A percentile compares a stretch with the other conserved stretches of the same genome.
These are phyloP conservation scores for Flueggea neowawraea DNA, from an alignment of 441 rosid species.

Conservation along the genomic window DNA sequence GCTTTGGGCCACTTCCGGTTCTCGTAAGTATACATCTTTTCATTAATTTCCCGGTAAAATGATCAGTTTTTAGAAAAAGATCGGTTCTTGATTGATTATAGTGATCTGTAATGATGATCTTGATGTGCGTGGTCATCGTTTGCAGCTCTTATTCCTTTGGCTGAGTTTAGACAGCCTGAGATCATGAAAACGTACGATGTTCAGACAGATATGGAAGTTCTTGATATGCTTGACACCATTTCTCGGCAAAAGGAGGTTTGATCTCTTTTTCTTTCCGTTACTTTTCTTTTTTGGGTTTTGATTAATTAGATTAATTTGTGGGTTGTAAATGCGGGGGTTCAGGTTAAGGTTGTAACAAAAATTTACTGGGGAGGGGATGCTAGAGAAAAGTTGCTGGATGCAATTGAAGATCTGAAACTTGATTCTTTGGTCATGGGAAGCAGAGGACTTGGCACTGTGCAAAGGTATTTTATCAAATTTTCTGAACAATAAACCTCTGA, in stretches of 20 bases:
- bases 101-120: neutral
- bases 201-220: slow-evolving; percentile 49
- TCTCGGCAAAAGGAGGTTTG: too few species aligned
- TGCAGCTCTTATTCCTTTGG: slow-evolving; percentile 77
- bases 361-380: slow-evolving; percentile 91
- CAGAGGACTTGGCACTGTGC: slow-evolving; percentile 81
- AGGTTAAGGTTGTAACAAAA: slow-evolving; percentile 61
- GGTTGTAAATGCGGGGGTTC: neutral
- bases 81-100: too few species aligned
- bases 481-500: neutral
- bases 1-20: slow-evolving; percentile 65
- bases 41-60: neutral
- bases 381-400: slow-evolving; percentile 76
- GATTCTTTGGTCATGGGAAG: slow-evolving; percentile 88
- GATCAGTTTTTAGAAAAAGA: too few species aligned
- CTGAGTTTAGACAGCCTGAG: slow-evolving; percentile 77
- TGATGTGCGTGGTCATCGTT: neutral
- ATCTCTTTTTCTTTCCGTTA: neutral
- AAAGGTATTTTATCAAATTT: slow-evolving; percentile 36
- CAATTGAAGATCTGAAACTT: slow-evolving; percentile 71
- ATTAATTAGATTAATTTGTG: too few species aligned
- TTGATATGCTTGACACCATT: slow-evolving; percentile 79
- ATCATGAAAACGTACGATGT: slow-evolving; percentile 54
- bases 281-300: neutral
- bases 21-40: slow-evolving; percentile 37